Conservation (phyloP, 768 basidiomycete genomes). For the Boletus coccyginus region DNA sequence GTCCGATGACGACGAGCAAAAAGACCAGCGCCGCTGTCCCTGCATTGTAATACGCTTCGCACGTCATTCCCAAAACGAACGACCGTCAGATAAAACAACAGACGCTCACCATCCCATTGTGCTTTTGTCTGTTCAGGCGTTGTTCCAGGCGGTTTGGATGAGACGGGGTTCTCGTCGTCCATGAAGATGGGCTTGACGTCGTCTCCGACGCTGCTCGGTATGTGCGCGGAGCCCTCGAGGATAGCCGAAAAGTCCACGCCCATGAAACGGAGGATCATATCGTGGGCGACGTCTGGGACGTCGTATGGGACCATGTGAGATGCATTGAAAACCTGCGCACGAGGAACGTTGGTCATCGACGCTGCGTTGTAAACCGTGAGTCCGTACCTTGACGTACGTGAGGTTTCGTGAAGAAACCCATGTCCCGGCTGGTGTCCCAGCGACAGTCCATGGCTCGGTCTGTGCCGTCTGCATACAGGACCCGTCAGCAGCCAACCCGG, state of each 20-base stretch:
- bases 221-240: constrained; percentile 73
- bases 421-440: constrained; percentile 75
- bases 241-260: constrained; percentile 83
- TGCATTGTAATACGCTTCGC: constrained; percentile 88
- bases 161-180: constrained; percentile 40
- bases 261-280: constrained; percentile 99
- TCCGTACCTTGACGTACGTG: constrained; percentile 82
- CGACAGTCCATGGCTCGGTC: constrained; percentile 74
- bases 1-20: constrained; percentile 60
- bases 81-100: not conserved
- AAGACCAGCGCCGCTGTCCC: constrained; percentile 86
- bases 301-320: constrained; percentile 97
- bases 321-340: constrained; percentile 74
- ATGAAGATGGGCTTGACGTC: constrained; percentile 63
- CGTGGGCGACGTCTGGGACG: constrained; percentile 82
- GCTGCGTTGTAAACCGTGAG: not conserved
- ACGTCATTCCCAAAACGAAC: not conserved
- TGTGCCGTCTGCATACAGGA: constrained; percentile 50
- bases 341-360: not conserved
- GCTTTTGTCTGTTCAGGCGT: constrained; percentile 78
- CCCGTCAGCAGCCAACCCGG: not conserved
- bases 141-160: constrained; percentile 43
- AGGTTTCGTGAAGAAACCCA: constrained; percentile 90
- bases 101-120: constrained; percentile 79
- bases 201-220: constrained; percentile 78